Evolutionary conservation across 805 yeast genomes (phyloP), one percentile per base, ranked within the genome.

Genomic region (Starmera dryadoides): DNA sequence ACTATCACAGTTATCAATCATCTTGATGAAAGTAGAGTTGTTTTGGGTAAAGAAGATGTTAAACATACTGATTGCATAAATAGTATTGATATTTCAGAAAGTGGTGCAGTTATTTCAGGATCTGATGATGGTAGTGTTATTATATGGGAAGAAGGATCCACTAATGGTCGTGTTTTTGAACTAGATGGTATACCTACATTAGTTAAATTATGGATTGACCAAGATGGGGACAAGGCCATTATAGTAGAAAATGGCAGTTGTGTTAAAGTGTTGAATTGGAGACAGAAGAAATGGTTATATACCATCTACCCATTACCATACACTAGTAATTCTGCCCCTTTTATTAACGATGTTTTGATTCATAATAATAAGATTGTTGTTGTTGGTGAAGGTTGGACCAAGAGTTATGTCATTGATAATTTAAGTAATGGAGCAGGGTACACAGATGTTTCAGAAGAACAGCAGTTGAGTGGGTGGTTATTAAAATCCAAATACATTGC

Each of bases 361-460:
- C 31, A 42, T 20, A 46, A 56, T 18, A 57, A 49, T 2, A 49
- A 49, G 30, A 22, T 63, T 1, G 38, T 56, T 1, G 62, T 60
- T 8, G 40, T 59, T 16, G 66, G 65, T 2, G 47, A 52, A 16
- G 66, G 66, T 4, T 58, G 63, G 62, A 53, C 57, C 54, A 59
- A 60, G 37, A 42, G 47, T 17, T 63, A 57, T 42, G 45, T 50
- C 17, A 41, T 52, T 5, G 43, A 44, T 2, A 30, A 44, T 1
- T 41, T 63, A 4, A 35, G 36, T 18, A 64, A 63, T 17, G 68
- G 68, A 18, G 50, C 64, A 30, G 65, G 68, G 1, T 60, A 47
- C 32, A 63, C 68, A 1, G 38, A 30, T 15, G 45, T 56, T 9
- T 33, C 43, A 2, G n/a, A 38, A 9, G 45, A 48, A 19, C 32